A percentile compares a stretch with the other conserved stretches of the same genome.
Evolutionary conservation across 164 flowering plant genomes (phyloP).

Genomic region (Vitis vinifera): ASM3070453v1 NC_081810.1:5971001-5971500

Average conservation of each 20-base stretch:
- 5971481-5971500: constrained; percentile 33
- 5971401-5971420: neutral
- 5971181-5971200: neutral
- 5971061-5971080: neutral
- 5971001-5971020: neutral
- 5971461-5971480: constrained; percentile 39
- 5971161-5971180: too few species aligned
- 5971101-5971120: neutral
- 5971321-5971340: neutral
- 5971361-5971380: neutral
- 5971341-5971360: neutral
- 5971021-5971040: neutral
- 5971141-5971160: too few species aligned
- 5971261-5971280: neutral
- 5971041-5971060: too few species aligned
- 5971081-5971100: neutral
- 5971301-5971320: neutral
- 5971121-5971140: neutral
- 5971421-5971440: neutral
- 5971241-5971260: too few species aligned
- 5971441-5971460: constrained; percentile 5
- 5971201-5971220: neutral
- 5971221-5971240: neutral
- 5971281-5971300: neutral
- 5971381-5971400: neutral